These are phyloP conservation scores for Anisodus acutangulus DNA, from an alignment of 257 asterid genomes.

Conservation along the genomic window DNA sequence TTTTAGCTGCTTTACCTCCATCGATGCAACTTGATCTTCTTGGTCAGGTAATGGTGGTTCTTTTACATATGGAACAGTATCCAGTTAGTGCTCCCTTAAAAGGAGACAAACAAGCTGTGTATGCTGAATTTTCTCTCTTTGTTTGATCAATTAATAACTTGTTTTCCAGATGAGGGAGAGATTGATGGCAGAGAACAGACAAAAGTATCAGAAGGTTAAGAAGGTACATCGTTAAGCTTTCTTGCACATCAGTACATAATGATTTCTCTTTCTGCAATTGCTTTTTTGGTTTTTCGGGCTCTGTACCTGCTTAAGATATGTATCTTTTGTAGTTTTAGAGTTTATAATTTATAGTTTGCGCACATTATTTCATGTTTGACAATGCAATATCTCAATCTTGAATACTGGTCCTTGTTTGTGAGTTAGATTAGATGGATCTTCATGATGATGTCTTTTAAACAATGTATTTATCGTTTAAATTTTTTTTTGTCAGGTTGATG, in stretches of 20 bases:
- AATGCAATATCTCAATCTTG: not conserved
- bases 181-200: slow-evolving; percentile 97
- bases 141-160: slow-evolving; percentile 35
- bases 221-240: slow-evolving; percentile 54
- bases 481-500: not conserved
- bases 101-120: not conserved
- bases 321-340: slow-evolving; percentile 18
- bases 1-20: slow-evolving; percentile 93
- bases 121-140: not conserved
- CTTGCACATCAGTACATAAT: not conserved
- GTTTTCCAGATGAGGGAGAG: slow-evolving; percentile 94
- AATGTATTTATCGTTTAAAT: not conserved
- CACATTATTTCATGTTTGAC: not conserved
- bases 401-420: not conserved
- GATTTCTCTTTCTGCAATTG: not conserved
- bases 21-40: slow-evolving; percentile 99
- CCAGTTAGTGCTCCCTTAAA: not conserved
- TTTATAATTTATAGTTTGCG: not conserved
- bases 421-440: slow-evolving; percentile 7
- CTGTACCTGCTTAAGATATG: not conserved
- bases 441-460: not conserved
- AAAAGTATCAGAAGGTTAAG: slow-evolving; percentile 94
- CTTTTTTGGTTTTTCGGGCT: not conserved
- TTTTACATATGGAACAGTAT: not conserved
- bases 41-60: slow-evolving; percentile 65